Evolutionary conservation across 192 early-diverging fungal genomes (phyloP).

Genomic region (Coemansia sp.): DNA sequence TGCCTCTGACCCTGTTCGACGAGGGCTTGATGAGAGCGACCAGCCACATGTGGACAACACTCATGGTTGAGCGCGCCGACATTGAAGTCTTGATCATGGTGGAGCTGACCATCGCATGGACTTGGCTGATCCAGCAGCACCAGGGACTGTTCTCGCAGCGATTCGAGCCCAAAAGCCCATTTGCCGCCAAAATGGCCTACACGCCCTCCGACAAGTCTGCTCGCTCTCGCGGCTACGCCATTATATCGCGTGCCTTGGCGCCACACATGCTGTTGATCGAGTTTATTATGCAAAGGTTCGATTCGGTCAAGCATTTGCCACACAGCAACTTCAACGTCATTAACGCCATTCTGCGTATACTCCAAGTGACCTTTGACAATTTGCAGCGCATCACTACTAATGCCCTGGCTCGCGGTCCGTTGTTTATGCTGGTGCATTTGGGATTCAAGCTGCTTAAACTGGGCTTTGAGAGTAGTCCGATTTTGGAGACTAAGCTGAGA

Average conservation of each 20-base stretch:
- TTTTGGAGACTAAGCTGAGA: conserved; percentile 66
- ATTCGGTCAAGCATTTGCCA: conserved; percentile 73
- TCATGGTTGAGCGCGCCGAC: conserved; percentile 77
- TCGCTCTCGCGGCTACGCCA: conserved; percentile 62
- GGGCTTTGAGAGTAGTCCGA: conserved; percentile 64
- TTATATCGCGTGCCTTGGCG: conserved; percentile 63
- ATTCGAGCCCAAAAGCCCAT: conserved; percentile 68
- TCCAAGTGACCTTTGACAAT: conserved; percentile 73
- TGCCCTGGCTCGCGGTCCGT: conserved; percentile 72
- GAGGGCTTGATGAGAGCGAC: conserved; percentile 79
- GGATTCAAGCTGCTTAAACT: conserved; percentile 76
- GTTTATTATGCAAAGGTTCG: conserved; percentile 85
- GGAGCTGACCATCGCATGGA: conserved; percentile 85
- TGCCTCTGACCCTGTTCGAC: conserved; percentile 81
- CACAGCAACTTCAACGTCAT: conserved; percentile 70
- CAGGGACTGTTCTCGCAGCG: conserved; percentile 80
- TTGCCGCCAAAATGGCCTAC: conserved; percentile 91
- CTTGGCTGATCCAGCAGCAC: conserved; percentile 71
- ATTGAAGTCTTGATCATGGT: conserved; percentile 79
- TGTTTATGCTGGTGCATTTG: conserved; percentile 76
- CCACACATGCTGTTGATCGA: conserved; percentile 86
- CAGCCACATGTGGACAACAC: conserved; percentile 87
- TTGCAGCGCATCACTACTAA: conserved; percentile 62
- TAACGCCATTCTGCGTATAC: conserved; percentile 75
- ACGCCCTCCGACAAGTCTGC: conserved; percentile 83